Conservation (phyloP, 805 yeast genomes). For the Sungouiella thailandica region DNA sequence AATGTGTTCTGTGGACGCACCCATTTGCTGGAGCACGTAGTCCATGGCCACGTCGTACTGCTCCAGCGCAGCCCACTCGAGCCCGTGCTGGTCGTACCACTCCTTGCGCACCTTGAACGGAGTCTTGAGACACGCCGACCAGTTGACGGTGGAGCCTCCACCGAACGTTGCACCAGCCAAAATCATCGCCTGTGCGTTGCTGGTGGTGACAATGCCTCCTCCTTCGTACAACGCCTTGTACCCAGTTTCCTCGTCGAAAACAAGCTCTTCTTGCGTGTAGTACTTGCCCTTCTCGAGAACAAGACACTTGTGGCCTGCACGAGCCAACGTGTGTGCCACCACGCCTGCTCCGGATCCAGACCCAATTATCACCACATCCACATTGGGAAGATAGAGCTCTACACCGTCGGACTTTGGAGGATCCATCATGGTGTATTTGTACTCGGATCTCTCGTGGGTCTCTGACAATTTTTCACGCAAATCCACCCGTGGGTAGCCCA, state of each 20-base stretch:
- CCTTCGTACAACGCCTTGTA: conserved; percentile 33
- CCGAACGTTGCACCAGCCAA: conserved; percentile 54
- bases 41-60: conserved; percentile 41
- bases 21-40: conserved; percentile 46
- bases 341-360: conserved; percentile 55
- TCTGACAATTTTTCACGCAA: conserved; percentile 25
- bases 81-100: conserved; percentile 44
- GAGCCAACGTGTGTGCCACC: conserved; percentile 41
- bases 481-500: conserved; percentile 35
- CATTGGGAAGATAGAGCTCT: conserved; percentile 31
- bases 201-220: conserved; percentile 31
- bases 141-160: conserved; percentile 55
- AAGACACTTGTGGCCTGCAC: conserved; percentile 38
- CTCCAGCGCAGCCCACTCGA: conserved; percentile 41
- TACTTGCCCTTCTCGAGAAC: conserved; percentile 50
- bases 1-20: conserved; percentile 34
- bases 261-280: conserved; percentile 29
- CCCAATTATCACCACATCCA: conserved; percentile 46
- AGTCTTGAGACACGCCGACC: conserved; percentile 50
- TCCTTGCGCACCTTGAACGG: conserved; percentile 47
- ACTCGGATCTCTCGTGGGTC: conserved; percentile 18
- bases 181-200: conserved; percentile 29
- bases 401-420: conserved; percentile 24
- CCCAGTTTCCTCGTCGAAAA: conserved; percentile 35
- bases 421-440: conserved; percentile 24